Evolutionary conservation across 345 rosid species (phyloP).

Genomic region (Raphanus raphanistrum): DNA sequence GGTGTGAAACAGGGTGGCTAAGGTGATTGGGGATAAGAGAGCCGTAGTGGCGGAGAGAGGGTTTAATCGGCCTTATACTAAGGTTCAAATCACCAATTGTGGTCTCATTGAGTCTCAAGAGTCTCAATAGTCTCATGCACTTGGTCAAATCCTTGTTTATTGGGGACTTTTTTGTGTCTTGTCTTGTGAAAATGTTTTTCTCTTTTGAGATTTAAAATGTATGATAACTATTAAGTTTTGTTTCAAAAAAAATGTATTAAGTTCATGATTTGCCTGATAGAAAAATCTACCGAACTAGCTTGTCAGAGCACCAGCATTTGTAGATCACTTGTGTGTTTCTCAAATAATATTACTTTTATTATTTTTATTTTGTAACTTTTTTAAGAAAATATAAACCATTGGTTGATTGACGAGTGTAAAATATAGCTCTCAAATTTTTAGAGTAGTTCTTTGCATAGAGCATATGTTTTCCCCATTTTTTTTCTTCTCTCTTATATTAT

Average conservation of each 20-base stretch:
- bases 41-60: constrained; percentile 93
- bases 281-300: neutral
- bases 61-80: constrained; percentile 84
- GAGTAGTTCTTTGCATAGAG: too few relatives aligned
- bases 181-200: neutral
- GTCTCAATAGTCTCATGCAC: neutral
- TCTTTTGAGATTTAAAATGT: neutral
- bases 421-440: too few relatives aligned
- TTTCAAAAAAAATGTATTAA: neutral
- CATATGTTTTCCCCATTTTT: too few relatives aligned
- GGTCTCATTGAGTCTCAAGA: constrained; percentile 54
- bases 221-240: too few relatives aligned
- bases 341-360: too few relatives aligned
- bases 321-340: too few relatives aligned
- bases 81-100: constrained; percentile 70
- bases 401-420: too few relatives aligned
- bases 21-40: constrained; percentile 83
- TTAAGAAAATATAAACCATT: too few relatives aligned
- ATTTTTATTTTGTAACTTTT: too few relatives aligned
- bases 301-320: too few relatives aligned
- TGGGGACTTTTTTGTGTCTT: neutral
- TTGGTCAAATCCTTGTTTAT: neutral
- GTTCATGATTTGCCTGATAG: neutral
- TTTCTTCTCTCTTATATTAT: too few relatives aligned
- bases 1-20: constrained; percentile 60